Evolutionary conservation across 257 asterid genomes (phyloP).

Genomic region (Phtheirospermum japonicum): DNA sequence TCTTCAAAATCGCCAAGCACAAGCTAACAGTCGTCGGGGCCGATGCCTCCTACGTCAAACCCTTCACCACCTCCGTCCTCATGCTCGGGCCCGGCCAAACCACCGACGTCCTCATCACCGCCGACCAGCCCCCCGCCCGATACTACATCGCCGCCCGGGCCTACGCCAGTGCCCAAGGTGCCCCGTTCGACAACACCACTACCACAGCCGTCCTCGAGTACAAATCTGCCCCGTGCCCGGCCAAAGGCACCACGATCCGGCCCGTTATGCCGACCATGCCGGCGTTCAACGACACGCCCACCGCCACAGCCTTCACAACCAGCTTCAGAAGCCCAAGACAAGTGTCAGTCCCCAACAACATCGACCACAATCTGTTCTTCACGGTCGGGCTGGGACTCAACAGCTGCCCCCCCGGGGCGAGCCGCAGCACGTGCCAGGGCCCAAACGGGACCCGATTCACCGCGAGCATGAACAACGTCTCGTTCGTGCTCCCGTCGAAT

Average conservation of each 20-base stretch:
- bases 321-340: slow-evolving; percentile 63
- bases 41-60: slow-evolving; percentile 75
- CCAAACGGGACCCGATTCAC: slow-evolving; percentile 80
- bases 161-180: slow-evolving; percentile 82
- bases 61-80: slow-evolving; percentile 72
- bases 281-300: slow-evolving; percentile 67
- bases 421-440: slow-evolving; percentile 64
- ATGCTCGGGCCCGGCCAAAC: slow-evolving; percentile 96
- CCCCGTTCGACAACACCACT: slow-evolving; percentile 79
- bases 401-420: slow-evolving; percentile 59
- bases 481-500: slow-evolving; percentile 65
- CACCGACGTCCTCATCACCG: slow-evolving; percentile 66
- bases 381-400: slow-evolving; percentile 76
- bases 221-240: slow-evolving; percentile 67
- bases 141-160: slow-evolving; percentile 81
- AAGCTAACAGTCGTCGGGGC: slow-evolving; percentile 80
- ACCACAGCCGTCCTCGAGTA: slow-evolving; percentile 84
- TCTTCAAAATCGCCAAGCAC: slow-evolving; percentile 77
- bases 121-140: slow-evolving; percentile 67
- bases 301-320: slow-evolving; percentile 64
- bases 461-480: slow-evolving; percentile 82
- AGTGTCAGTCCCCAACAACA: slow-evolving; percentile 50
- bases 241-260: slow-evolving; percentile 42
- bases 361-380: slow-evolving; percentile 59
- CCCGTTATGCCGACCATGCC: slow-evolving; percentile 63